Evolutionary conservation across 192 early-diverging fungal genomes (phyloP).

Genomic region (Coemansia sp.): DNA sequence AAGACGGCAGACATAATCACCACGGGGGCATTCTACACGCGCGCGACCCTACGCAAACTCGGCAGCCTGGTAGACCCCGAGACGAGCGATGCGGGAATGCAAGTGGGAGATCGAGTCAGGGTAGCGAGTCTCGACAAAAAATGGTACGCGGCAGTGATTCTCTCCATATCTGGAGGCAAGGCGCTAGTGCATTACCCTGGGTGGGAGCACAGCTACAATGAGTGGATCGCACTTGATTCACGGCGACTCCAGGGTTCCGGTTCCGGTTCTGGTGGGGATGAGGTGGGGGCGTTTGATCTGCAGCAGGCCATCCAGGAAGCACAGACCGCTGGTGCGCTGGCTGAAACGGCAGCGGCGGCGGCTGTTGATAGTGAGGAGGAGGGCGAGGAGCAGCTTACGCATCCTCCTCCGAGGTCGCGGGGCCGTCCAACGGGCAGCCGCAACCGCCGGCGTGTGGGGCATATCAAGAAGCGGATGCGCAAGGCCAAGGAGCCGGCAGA

Average conservation of each 20-base stretch:
- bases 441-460: slow-evolving; percentile 43
- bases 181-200: slow-evolving; percentile 42
- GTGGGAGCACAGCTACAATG: slow-evolving; percentile 50
- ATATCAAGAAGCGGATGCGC: slow-evolving; percentile 23
- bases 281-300: slow-evolving; percentile 26
- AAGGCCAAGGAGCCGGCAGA: background rate
- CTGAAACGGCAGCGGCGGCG: background rate
- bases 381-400: background rate
- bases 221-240: slow-evolving; percentile 48
- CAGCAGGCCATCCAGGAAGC: slow-evolving; percentile 1
- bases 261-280: slow-evolving; percentile 17
- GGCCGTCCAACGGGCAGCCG: slow-evolving; percentile 33
- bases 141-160: slow-evolving; percentile 40
- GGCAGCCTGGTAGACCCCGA: slow-evolving; percentile 17
- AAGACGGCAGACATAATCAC: slow-evolving; percentile 25
- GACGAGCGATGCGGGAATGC: slow-evolving; percentile 7
- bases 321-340: background rate
- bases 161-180: slow-evolving; percentile 23
- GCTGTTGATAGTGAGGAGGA: background rate
- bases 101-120: slow-evolving; percentile 32
- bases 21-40: slow-evolving; percentile 57
- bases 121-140: slow-evolving; percentile 32
- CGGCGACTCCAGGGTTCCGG: slow-evolving; percentile 32
- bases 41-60: slow-evolving; percentile 50
- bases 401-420: background rate